Base-by-base conservation (phyloP, 495 filamentous ascomycete genomes). In the Oidiodendron maius region DNA sequence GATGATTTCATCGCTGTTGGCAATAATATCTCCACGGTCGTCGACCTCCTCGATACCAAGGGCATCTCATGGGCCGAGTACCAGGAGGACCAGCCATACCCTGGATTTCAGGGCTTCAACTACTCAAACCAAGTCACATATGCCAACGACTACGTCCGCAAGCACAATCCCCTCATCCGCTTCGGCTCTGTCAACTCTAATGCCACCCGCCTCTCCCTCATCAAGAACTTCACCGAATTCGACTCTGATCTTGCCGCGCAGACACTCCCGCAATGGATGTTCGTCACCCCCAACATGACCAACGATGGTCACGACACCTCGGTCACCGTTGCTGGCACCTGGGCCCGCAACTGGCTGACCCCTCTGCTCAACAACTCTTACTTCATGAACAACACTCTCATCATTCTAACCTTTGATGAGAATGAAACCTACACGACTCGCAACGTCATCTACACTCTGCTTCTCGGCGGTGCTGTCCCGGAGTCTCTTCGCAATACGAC, bases 231-330 rank as follows among this genome's bases (percentile, higher is more conserved):
- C 54, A 80, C 77, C 25, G 57, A 53, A 37, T 85, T 87, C 57
- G 60, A 72, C 23, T 59, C 73, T 15, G 83, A 86, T 46, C 62
- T 86, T 16, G 60, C 65, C 35, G 63, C 68, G 44, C 52, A 76
- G 36, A 70, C 63, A 17, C 69, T 88, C 4, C 83, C 83, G 9
- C 84, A 87, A 62, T 85, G 80, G 79, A 71, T 74, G 45, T 86
- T 87, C 61, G 74, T 86, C 45, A 87, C 81, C 11, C 84, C 84
- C 3, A 86, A 87, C 68, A 86, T 87, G 83, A 77, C 72, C 40
- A 71, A 72, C 45, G 70, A 73, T 46, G 26, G 76, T 21, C 83
- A 89, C 56, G 83, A 89, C 61, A 79, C 74, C 40, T 68, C 72
- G 61, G 71, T 87, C 48, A 77, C 74, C 24, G 69, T 77, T 44